phyloP scores from a whole-genome alignment of 2,329 filamentous ascomycete genomes.

The Lasiodiplodia theobromae region DNA sequence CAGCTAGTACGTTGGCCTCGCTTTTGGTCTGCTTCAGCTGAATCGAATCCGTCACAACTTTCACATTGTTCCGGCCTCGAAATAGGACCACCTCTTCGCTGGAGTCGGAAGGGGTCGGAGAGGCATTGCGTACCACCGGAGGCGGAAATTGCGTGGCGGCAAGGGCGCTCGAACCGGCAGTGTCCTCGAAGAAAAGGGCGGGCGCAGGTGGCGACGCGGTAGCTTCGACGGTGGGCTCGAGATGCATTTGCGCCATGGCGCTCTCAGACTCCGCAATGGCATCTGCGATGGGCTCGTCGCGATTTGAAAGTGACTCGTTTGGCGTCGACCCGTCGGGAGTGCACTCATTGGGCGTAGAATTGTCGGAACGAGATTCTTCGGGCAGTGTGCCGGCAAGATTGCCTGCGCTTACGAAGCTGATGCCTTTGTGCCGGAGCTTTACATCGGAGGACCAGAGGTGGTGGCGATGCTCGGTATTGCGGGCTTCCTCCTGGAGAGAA shows the following conservation, averaged over 20 bases:
- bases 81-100: constrained; percentile 73
- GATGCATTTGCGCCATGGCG: constrained; percentile 42
- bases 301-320: constrained; percentile 19
- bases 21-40: neutral
- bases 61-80: constrained; percentile 37
- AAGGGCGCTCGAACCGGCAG: constrained; percentile 11
- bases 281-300: constrained; percentile 28
- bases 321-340: constrained; percentile 33
- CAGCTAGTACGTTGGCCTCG: neutral
- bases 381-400: constrained; percentile 40
- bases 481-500: constrained; percentile 65
- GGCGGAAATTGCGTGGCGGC: constrained; percentile 10
- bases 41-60: constrained; percentile 17
- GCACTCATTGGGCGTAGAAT: constrained; percentile 33
- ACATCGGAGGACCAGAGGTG: constrained; percentile 55
- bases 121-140: constrained; percentile 46
- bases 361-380: constrained; percentile 15
- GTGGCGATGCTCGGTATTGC: constrained; percentile 61
- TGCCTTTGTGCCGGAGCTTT: constrained; percentile 62
- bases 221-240: constrained; percentile 8
- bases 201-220: neutral
- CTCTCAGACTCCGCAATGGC: constrained; percentile 32
- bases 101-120: constrained; percentile 61
- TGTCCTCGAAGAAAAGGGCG: constrained; percentile 28
- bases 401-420: constrained; percentile 69